Evolutionary conservation across 2,329 filamentous ascomycete species (phyloP).

Genomic region (Aspergillus oerlinghausenensis): DNA sequence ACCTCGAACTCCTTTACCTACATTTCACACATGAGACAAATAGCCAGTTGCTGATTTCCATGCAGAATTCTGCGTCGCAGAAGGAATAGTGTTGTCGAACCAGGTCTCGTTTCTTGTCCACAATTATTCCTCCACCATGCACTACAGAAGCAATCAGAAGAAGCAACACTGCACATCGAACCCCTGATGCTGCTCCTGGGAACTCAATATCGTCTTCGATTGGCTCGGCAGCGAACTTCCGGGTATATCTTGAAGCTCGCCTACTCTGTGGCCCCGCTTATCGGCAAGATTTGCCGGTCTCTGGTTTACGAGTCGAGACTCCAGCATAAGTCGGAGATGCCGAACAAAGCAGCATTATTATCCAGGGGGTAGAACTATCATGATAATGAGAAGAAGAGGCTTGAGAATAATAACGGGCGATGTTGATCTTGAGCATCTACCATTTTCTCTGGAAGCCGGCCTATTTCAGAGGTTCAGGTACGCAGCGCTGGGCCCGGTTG

Average conservation of each 20-base stretch:
- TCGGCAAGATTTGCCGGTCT: no score
- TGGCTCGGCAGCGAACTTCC: background rate
- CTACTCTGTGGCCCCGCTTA: no score
- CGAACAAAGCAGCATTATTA: no score
- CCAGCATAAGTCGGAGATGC: no score
- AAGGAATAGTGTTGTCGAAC: background rate
- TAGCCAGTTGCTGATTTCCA: background rate
- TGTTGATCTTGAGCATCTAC: background rate
- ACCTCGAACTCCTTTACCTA: no score
- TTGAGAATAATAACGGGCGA: background rate
- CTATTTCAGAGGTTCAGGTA: background rate
- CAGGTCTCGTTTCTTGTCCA: background rate
- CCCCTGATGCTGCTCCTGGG: background rate
- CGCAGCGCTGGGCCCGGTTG: background rate
- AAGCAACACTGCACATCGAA: background rate
- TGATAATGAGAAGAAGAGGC: background rate
- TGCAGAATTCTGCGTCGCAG: no score
- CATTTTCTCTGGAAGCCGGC: no score
- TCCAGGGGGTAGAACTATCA: no score
- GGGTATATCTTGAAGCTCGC: background rate
- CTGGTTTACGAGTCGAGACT: no score
- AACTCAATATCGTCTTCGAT: background rate
- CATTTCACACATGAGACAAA: background rate
- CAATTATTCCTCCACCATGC: background rate
- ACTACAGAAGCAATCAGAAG: background rate